A percentile compares a stretch with the other conserved stretches of the same genome.
Evolutionary conservation across 495 filamentous ascomycete species (phyloP).

Genomic region (Aspergillus sparsus): DNA sequence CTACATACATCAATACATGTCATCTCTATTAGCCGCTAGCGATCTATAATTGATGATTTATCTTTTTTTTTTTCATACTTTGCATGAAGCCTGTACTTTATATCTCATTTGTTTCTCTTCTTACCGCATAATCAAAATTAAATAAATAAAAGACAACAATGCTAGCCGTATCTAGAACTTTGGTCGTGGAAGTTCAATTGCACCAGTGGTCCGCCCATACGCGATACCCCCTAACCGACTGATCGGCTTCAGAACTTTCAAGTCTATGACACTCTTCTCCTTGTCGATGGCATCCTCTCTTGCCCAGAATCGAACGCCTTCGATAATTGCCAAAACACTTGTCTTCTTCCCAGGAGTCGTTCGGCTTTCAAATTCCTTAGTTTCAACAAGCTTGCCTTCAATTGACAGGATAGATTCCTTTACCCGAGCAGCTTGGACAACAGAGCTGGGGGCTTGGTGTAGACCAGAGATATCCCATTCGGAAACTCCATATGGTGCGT

Average conservation of each 20-base stretch:
- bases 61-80: too few relatives aligned
- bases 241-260: constrained; percentile 70
- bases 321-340: constrained; percentile 72
- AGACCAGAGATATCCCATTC: constrained; percentile 84
- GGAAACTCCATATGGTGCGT: constrained; percentile 73
- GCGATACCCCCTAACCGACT: constrained; percentile 81
- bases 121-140: not conserved
- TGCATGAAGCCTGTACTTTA: too few relatives aligned
- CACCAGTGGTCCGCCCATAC: constrained; percentile 71
- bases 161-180: constrained; percentile 24
- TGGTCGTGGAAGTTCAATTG: constrained; percentile 74
- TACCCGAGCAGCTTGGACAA: constrained; percentile 73
- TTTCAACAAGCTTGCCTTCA: constrained; percentile 74
- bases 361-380: constrained; percentile 73
- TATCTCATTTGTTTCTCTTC: too few relatives aligned
- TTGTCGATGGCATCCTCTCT: constrained; percentile 86
- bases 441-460: constrained; percentile 64
- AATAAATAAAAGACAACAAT: not conserved
- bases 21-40: too few relatives aligned
- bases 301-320: constrained; percentile 87
- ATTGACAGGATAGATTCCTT: constrained; percentile 79
- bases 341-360: constrained; percentile 68
- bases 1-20: too few relatives aligned
- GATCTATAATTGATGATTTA: too few relatives aligned
- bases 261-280: constrained; percentile 69